Conservation (phyloP, 192 early-diverging fungal species). For the Kickxella alabastrina region DNA sequence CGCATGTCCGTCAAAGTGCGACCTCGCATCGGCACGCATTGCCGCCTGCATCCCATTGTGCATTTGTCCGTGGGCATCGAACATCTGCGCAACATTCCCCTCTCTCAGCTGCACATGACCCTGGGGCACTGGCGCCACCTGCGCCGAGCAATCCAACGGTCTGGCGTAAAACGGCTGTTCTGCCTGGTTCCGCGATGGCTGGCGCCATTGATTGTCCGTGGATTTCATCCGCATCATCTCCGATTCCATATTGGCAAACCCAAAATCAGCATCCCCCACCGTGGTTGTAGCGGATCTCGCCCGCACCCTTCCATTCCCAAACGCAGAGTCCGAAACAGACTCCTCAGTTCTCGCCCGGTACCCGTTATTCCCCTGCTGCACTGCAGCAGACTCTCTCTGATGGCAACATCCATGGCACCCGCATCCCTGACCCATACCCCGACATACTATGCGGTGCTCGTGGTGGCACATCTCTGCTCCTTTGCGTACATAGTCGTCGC, state of each 20-base stretch:
- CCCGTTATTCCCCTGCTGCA: not conserved
- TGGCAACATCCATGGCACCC: conserved; percentile 24
- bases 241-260: conserved; percentile 41
- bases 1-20: conserved; percentile 21
- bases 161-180: conserved; percentile 27
- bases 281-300: conserved; percentile 38
- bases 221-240: conserved; percentile 46
- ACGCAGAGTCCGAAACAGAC: conserved; percentile 29
- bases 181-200: not conserved
- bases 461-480: conserved; percentile 32
- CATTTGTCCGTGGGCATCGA: conserved; percentile 26
- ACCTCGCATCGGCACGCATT: conserved; percentile 29
- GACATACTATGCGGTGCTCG: conserved; percentile 36
- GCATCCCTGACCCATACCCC: conserved; percentile 25
- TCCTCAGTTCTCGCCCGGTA: conserved; percentile 32
- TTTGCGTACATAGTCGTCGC: conserved; percentile 35
- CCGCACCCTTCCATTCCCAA: conserved; percentile 35
- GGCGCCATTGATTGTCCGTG: conserved; percentile 37
- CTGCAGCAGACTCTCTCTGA: not conserved
- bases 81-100: conserved; percentile 24
- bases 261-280: conserved; percentile 40
- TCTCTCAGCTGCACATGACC: conserved; percentile 32
- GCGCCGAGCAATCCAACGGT: conserved; percentile 11
- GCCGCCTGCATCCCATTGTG: conserved; percentile 21
- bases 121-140: conserved; percentile 19